A percentile compares a stretch with the other conserved stretches of the same genome.
phyloP scores from a whole-genome alignment of 129 eudicot species.

The Sambucus nigra region DNA sequence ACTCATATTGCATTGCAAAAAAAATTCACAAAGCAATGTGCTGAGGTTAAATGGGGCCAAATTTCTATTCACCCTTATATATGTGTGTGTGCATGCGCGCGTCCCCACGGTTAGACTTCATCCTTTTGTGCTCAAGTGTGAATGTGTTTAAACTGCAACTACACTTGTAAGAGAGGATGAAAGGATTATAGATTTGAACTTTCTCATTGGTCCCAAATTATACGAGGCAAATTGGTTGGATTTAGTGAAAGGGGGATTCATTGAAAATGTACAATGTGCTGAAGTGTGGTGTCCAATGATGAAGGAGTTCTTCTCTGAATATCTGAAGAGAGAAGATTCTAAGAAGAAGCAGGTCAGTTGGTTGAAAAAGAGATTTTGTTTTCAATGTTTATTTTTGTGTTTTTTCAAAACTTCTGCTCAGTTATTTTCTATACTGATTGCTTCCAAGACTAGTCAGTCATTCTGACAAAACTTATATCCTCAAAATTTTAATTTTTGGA shows the following conservation, averaged over 20 bases:
- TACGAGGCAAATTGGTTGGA: slow-evolving; percentile 98
- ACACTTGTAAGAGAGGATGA: slow-evolving; percentile 98
- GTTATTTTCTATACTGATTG: not conserved
- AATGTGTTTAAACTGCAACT: slow-evolving; percentile 33
- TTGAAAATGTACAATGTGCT: slow-evolving; percentile 97
- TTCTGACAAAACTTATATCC: too few relatives aligned
- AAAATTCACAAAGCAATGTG: too few relatives aligned
- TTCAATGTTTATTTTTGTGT: not conserved
- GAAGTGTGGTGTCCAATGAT: slow-evolving; percentile 99
- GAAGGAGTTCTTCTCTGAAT: slow-evolving; percentile 91
- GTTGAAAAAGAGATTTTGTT: slow-evolving; percentile 1
- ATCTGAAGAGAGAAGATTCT: slow-evolving; percentile 83
- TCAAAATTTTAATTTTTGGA: too few relatives aligned
- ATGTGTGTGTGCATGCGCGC: not conserved
- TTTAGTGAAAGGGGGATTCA: slow-evolving; percentile 90
- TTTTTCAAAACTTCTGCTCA: not conserved
- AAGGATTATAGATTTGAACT: slow-evolving; percentile 87
- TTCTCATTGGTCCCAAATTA: slow-evolving; percentile 92
- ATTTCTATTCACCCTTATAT: too few relatives aligned
- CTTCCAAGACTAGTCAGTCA: too few relatives aligned
- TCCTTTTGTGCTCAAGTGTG: not conserved
- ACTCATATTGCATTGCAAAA: too few relatives aligned
- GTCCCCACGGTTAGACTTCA: not conserved
- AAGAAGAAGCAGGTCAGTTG: slow-evolving; percentile 68
- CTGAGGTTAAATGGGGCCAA: too few relatives aligned